These are phyloP conservation scores for Mallotus japonicus DNA, from an alignment of 441 rosid genomes.

Conservation along the genomic window DNA sequence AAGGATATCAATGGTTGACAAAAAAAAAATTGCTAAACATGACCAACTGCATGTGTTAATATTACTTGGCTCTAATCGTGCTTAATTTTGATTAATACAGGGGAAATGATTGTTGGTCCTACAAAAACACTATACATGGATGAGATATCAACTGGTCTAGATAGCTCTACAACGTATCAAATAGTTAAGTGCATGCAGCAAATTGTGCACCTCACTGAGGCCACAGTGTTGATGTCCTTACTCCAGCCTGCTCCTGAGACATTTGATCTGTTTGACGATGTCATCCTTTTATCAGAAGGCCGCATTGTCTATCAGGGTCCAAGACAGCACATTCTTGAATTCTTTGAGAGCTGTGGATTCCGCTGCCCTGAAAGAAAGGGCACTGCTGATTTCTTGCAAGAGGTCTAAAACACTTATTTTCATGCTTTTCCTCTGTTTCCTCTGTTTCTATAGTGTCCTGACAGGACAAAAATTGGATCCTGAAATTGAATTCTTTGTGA, in stretches of 20 bases:
- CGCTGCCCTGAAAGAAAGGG: slow-evolving; percentile 88
- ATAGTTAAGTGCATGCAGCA: slow-evolving; percentile 90
- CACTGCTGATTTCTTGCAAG: slow-evolving; percentile 91
- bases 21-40: no score
- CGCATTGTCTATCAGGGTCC: slow-evolving; percentile 86
- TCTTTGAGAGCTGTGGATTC: slow-evolving; percentile 79
- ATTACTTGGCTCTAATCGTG: not conserved
- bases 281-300: slow-evolving; percentile 73
- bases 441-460: not conserved
- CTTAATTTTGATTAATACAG: slow-evolving; percentile 30
- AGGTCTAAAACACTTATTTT: slow-evolving; percentile 39
- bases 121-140: slow-evolving; percentile 89
- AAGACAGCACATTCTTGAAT: slow-evolving; percentile 55
- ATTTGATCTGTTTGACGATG: slow-evolving; percentile 78
- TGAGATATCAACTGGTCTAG: slow-evolving; percentile 96
- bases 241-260: slow-evolving; percentile 97
- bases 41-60: no score
- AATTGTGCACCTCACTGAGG: slow-evolving; percentile 75
- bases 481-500: not conserved
- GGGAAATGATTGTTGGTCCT: slow-evolving; percentile 97
- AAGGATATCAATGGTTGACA: no score
- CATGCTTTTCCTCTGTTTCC: no score
- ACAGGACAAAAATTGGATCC: not conserved
- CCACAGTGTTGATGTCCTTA: slow-evolving; percentile 72
- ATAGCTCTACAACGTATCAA: slow-evolving; percentile 85